Base-by-base conservation (phyloP, 2,329 filamentous ascomycete genomes). In the Neoarthrinium moseri region DNA sequence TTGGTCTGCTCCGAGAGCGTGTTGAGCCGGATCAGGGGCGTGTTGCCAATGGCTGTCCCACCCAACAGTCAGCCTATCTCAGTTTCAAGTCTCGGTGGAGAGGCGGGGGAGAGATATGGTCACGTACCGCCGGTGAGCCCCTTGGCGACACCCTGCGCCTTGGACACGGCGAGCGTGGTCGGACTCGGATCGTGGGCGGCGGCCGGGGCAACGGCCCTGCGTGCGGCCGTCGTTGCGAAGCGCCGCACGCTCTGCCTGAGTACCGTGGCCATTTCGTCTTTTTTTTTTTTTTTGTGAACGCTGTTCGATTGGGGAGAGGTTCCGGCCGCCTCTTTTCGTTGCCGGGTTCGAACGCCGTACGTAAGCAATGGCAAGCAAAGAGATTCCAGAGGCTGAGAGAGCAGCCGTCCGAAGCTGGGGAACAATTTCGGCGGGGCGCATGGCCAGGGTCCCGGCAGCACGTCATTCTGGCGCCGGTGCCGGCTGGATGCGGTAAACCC, bases 11-110 rank as follows among this genome's bases (percentile, higher is more conserved):
- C 83, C 32, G 92, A 97, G 56, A 97, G 84, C 51, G 77, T 82
- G 69, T 95, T 92, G 41, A 99, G 77, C 39, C 88, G 86, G 67
- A 99, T 95, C 44, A 99, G 81, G 1, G 94, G 92, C 0, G 94
- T 99, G 70, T 97, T 97, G 53, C 94, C 94, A 71, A 99, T 97
- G 45, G 94, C 94, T 96, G 54, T 38, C 38, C 20, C 3, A 11
- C 20, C 21, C 21, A 18, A 24, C 6, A 37, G 13, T 48, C 34
- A 23, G 30, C 23, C 7, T 21, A 34, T 50, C 27, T 43, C 47
- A 22, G 23, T 21, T n/a, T 20, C 15, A 21, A 8, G 6, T 27
- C 12, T 27, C 5, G 22, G 18, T 23, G 24, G 30, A 23, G 13
- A 20, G 13, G 18, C 27, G 41, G 26, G 32, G 43, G 11, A 29